These are phyloP conservation scores for Heliamphora pulchella DNA, from an alignment of 179 eudicot genomes.

Conservation along the genomic window DNA sequence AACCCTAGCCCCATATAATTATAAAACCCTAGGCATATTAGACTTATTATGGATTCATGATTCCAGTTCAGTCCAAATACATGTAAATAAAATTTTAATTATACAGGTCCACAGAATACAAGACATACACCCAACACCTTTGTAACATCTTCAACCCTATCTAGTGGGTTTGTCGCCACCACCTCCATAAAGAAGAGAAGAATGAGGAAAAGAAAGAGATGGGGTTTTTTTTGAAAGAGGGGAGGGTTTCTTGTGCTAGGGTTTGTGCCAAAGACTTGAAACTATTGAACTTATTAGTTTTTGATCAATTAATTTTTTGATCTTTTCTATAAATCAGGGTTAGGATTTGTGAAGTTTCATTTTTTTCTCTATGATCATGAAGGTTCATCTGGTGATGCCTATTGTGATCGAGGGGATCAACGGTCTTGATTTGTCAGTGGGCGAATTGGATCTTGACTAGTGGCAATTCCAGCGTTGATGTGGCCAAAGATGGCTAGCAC, in stretches of 20 bases:
- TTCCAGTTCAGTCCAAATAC: too few species aligned
- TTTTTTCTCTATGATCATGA: constrained; percentile 31
- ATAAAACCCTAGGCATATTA: too few species aligned
- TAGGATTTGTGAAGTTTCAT: neutral
- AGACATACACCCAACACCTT: too few species aligned
- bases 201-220: too few species aligned
- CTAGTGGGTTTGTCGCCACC: too few species aligned
- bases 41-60: too few species aligned
- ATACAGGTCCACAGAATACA: too few species aligned
- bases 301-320: neutral
- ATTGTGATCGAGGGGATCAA: constrained; percentile 43
- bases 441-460: constrained; percentile 56
- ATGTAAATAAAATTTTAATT: too few species aligned
- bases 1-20: too few species aligned
- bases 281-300: neutral
- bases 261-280: neutral
- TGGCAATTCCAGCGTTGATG: constrained; percentile 64
- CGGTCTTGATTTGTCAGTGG: constrained; percentile 20
- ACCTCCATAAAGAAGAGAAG: too few species aligned
- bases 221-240: too few species aligned
- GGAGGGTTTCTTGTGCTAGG: constrained; percentile 1
- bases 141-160: too few species aligned
- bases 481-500: constrained; percentile 70
- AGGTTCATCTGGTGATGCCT: constrained; percentile 73
- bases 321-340: neutral